A percentile compares a stretch with the other conserved stretches of the same genome.
Conservation (phyloP, 2,329 filamentous ascomycete species). For the Fulvia fulva region DNA sequence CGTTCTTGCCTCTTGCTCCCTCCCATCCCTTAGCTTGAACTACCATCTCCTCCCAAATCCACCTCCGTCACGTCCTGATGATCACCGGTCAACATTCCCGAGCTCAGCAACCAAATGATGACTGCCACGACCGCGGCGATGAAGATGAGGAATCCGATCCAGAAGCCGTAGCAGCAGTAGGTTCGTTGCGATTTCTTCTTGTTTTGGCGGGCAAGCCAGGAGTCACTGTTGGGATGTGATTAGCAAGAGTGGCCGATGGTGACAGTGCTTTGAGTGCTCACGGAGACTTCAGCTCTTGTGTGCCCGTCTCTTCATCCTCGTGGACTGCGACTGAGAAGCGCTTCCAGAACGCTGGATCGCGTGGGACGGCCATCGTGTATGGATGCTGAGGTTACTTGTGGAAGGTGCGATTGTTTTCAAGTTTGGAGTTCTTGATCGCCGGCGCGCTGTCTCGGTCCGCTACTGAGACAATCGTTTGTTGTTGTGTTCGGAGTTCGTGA, state of each 20-base stretch:
- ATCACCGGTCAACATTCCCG: constrained; percentile 9
- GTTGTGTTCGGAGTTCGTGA: neutral
- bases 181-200: constrained; percentile 46
- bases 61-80: constrained; percentile 1
- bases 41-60: neutral
- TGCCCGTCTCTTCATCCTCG: constrained; percentile 45
- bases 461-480: neutral
- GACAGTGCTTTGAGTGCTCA: constrained; percentile 29
- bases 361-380: constrained; percentile 46
- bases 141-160: constrained; percentile 43
- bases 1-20: neutral
- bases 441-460: neutral
- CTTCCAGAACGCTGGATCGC: constrained; percentile 58
- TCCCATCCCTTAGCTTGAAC: neutral
- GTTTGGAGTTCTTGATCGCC: too few species aligned
- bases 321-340: constrained; percentile 58
- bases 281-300: constrained; percentile 35
- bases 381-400: neutral
- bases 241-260: neutral
- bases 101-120: constrained; percentile 41
- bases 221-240: constrained; percentile 39
- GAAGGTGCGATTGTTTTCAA: neutral
- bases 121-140: constrained; percentile 44
- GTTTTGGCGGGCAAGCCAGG: constrained; percentile 52
- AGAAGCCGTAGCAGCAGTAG: constrained; percentile 48